Evolutionary conservation across 345 rosid genomes (phyloP).

Genomic region (Pistacia integerrima): DNA sequence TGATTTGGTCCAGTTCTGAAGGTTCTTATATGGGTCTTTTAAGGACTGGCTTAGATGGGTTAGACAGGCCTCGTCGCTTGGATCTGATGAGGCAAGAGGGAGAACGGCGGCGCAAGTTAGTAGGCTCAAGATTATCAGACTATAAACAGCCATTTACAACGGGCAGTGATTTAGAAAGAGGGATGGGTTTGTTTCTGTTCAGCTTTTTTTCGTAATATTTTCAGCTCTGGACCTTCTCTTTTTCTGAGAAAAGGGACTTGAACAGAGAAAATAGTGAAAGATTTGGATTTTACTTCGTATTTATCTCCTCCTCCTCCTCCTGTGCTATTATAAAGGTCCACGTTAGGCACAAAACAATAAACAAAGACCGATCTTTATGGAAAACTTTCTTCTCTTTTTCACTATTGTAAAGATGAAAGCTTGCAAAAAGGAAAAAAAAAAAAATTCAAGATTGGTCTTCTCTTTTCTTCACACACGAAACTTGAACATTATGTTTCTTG

Average conservation of each 20-base stretch:
- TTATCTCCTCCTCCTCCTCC: neutral
- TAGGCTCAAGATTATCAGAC: slow-evolving; percentile 33
- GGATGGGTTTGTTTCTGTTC: slow-evolving; percentile 8
- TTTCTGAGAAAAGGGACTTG: neutral
- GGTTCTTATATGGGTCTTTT: slow-evolving; percentile 69
- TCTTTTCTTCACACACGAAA: too few species aligned
- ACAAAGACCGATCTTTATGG: neutral
- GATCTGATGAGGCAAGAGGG: slow-evolving; percentile 46
- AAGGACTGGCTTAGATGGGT: slow-evolving; percentile 51
- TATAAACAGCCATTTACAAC: slow-evolving; percentile 31
- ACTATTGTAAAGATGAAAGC: neutral
- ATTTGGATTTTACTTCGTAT: neutral
- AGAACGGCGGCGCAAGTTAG: slow-evolving; percentile 29
- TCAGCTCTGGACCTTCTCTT: neutral
- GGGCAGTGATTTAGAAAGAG: slow-evolving; percentile 2
- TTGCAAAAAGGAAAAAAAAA: neutral
- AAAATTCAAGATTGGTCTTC: neutral
- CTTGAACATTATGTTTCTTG: too few species aligned
- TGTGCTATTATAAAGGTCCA: slow-evolving; percentile 25
- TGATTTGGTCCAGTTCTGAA: slow-evolving; percentile 79
- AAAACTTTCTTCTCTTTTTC: neutral
- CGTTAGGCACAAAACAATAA: slow-evolving; percentile 13
- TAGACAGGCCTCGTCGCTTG: slow-evolving; percentile 71
- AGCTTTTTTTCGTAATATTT: neutral
- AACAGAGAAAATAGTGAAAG: neutral